Percentiles rank a stretch among this genome's conserved stretches.
Conservation (phyloP, 225 moss, liverwort and hornwort genomes). For the Anthoceros angustus region DNA sequence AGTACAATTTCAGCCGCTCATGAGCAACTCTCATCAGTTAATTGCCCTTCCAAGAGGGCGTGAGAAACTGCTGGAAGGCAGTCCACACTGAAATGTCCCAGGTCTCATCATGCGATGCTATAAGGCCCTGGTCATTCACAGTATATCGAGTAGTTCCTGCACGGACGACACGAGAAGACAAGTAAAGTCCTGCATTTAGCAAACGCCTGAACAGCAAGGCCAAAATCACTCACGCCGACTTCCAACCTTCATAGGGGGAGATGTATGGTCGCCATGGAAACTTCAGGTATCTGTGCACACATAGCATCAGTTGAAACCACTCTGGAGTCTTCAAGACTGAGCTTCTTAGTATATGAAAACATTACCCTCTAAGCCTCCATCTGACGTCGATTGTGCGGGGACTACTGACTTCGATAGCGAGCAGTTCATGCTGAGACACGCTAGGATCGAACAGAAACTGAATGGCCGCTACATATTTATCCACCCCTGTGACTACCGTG, state of each 20-base stretch:
- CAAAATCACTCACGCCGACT: not conserved
- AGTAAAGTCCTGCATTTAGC: not conserved
- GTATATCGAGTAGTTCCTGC: slow-evolving; percentile 56
- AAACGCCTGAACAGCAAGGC: not conserved
- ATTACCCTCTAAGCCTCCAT: slow-evolving; percentile 66
- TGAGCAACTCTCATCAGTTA: no score
- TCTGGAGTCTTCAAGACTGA: not conserved
- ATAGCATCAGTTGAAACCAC: not conserved
- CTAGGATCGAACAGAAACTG: slow-evolving; percentile 51
- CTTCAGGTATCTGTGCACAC: slow-evolving; percentile 48
- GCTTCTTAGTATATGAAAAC: not conserved
- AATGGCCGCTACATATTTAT: slow-evolving; percentile 47
- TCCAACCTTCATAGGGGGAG: slow-evolving; percentile 62
- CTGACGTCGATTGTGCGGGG: slow-evolving; percentile 55
- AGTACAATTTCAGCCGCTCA: no score
- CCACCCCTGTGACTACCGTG: slow-evolving; percentile 37
- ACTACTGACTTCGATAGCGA: slow-evolving; percentile 44
- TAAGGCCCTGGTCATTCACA: slow-evolving; percentile 44
- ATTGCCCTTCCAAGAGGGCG: slow-evolving; percentile 33
- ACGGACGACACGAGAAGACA: not conserved
- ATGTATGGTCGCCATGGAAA: slow-evolving; percentile 71
- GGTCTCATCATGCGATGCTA: slow-evolving; percentile 42
- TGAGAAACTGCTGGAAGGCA: slow-evolving; percentile 42
- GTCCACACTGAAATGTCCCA: slow-evolving; percentile 54
- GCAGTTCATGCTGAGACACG: slow-evolving; percentile 49